Base-by-base conservation (phyloP, 2,329 filamentous ascomycete species). In the Plectosphaerella sp. region DNA sequence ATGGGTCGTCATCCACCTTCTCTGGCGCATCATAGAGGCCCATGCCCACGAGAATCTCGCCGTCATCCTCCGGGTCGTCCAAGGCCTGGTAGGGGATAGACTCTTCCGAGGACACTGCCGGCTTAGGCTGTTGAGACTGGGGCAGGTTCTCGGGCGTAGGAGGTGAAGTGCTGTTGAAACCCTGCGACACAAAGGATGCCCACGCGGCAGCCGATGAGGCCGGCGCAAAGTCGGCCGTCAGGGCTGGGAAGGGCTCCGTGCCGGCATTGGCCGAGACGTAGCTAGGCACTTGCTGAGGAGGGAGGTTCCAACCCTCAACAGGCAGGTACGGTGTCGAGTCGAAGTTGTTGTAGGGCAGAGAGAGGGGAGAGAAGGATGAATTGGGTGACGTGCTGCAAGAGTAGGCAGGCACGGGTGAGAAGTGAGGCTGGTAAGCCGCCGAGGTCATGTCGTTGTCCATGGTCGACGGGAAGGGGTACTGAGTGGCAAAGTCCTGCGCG, bases 31-130 rank as follows among this genome's bases (percentile, higher is more conserved):
- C 89, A 66, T 94, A 94, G 0, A 94, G 78, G 1, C 89, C 89
- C 80, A 94, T 86, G 18, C 89, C 89, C n/a, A 91, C 78, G 2
- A 93, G 76, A 54, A 91, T 86, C 61, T 91, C 88, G 37, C 83
- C 86, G 14, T 79, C 73, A 25, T 83, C 82, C 47, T 80, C 74
- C 11, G 71, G 64, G 39, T 82, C 76, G 33, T 79, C 76, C 22
- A 82, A 67, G 6, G 76, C 59, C 51, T 78, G 71, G 55, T 76
- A 80, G 11, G 73, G 67, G 48, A 77, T 74, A 6, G 69, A 64
- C 52, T 80, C 78, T 47, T 83, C 78, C 11, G 76, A 66, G 33
- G 76, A 65, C 10, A 76, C 64, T 18, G 65, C 63, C 14, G 75
- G 69, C 48, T 77, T 72, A 2, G 72, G 64, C 45, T 79, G 72